Base-by-base conservation (phyloP, 2,329 filamentous ascomycete species). In the Aspergillus caelatus region DNA sequence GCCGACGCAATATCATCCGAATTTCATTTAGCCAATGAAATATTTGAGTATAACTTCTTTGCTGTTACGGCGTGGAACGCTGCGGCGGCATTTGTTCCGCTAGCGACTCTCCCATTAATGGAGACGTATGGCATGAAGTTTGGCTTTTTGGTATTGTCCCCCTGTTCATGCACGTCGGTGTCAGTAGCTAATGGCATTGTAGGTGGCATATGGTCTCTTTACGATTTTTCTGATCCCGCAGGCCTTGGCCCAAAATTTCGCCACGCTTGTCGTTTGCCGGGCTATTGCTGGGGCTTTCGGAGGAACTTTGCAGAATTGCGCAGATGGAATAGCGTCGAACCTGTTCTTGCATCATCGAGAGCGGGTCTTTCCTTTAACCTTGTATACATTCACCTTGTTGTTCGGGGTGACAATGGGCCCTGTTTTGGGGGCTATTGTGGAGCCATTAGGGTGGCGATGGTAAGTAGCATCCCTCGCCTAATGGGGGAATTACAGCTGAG, bases 381-480 rank as follows among this genome's bases (percentile, higher is more conserved):
- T 83, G 9, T 83, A 77, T 57, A 80, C 81, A 1, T 76, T 79
- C 28, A 73, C 74, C 0, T 73, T 80, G 10, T 70, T 83, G 8
- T 75, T 75, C 2, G 81, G 81, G 4, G 72, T 80, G 11, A 81
- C 75, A 34, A 77, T 81, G 34, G 81, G 81, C 0, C 81, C 81
- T 1, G 78, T 83, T 0, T 74, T 82, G 23, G 81, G 81, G 1
- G 78, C 77, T 36, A 70, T 76, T 0, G 75, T 79, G 62, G 68
- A 68, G 67, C 14, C 63, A 58, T 16, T 76, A 70, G 72, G 73
- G 26, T 63, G 66, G 66, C 62, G 66, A 39, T 68, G 66, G 66
- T 61, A 57, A 59, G 54, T 14, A 65, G 67, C 10, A 14, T 21
- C 19, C 9, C 3, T 10, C 2, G 10, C 10, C 8, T 28, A 1